phyloP scores from a whole-genome alignment of 2,329 filamentous ascomycete species.

The Fonsecaea multimorphosa region DNA sequence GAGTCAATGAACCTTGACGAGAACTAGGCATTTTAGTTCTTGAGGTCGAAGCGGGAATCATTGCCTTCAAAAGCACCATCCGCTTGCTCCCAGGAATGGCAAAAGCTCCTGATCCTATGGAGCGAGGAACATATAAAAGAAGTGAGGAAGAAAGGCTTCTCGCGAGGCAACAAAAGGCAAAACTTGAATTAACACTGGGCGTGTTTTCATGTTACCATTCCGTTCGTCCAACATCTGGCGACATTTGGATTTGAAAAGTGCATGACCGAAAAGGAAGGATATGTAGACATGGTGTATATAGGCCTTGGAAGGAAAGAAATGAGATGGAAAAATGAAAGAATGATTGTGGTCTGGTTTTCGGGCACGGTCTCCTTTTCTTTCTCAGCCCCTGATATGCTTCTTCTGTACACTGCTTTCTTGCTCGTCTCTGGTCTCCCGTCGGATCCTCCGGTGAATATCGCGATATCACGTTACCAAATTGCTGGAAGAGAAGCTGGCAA shows the following conservation, averaged over 20 bases:
- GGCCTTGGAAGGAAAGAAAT: too few species aligned
- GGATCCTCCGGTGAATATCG: too few species aligned
- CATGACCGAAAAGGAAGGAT: background rate
- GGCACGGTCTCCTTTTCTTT: too few species aligned
- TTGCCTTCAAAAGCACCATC: background rate
- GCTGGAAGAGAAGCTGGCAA: too few species aligned
- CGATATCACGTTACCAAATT: too few species aligned
- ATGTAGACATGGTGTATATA: background rate
- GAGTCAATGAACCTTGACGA: constrained; percentile 37
- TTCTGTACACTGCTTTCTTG: too few species aligned
- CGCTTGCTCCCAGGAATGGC: background rate
- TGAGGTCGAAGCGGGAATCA: background rate
- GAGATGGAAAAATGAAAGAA: too few species aligned
- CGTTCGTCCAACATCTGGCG: background rate
- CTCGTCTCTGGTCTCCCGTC: too few species aligned
- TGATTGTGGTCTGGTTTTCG: too few species aligned
- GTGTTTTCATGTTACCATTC: background rate
- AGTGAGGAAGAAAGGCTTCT: background rate
- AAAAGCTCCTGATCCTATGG: background rate
- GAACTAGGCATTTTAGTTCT: background rate
- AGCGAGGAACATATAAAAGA: background rate
- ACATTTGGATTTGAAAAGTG: background rate
- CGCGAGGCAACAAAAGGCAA: background rate
- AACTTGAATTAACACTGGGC: background rate
- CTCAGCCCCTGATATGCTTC: too few species aligned